Percentiles rank a stretch among this genome's conserved stretches.
These are phyloP conservation scores for Graphilbum fragrans DNA, from an alignment of 2,329 filamentous ascomycete species.

Conservation along the genomic window DNA sequence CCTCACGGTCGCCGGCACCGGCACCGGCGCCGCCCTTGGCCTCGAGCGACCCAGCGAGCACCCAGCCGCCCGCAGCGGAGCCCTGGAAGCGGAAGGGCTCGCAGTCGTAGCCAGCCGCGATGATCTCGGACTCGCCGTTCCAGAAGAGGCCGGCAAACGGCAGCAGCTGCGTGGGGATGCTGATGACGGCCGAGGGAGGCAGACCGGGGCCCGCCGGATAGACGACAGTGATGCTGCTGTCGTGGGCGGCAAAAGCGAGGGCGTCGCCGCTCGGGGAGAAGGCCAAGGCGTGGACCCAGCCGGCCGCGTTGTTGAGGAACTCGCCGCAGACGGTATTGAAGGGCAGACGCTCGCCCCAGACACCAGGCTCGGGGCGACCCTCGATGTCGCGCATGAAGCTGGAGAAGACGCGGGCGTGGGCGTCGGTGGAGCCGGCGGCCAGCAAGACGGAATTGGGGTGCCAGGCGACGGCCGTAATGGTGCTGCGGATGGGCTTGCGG, in stretches of 20 bases:
- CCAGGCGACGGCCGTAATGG: slow-evolving; percentile 90
- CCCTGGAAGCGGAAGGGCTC: slow-evolving; percentile 87
- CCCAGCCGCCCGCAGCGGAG: slow-evolving; percentile 61
- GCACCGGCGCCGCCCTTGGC: slow-evolving; percentile 51
- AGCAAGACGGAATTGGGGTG: slow-evolving; percentile 95
- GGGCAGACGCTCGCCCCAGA: slow-evolving; percentile 89
- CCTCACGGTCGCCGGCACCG: slow-evolving; percentile 59
- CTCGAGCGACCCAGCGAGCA: slow-evolving; percentile 71
- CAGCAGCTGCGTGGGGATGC: slow-evolving; percentile 76
- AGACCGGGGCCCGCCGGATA: slow-evolving; percentile 89
- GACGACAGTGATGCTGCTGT: slow-evolving; percentile 92
- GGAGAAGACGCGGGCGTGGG: slow-evolving; percentile 88
- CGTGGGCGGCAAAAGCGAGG: slow-evolving; percentile 89
- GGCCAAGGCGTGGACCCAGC: slow-evolving; percentile 87
- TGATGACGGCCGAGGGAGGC: slow-evolving; percentile 80
- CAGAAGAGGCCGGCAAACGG: slow-evolving; percentile 90
- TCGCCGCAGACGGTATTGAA: slow-evolving; percentile 99
- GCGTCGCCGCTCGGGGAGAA: slow-evolving; percentile 89
- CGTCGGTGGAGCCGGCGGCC: slow-evolving; percentile 92
- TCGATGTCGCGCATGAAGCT: slow-evolving; percentile 95
- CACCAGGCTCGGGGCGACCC: slow-evolving; percentile 68
- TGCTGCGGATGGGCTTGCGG: slow-evolving; percentile 97
- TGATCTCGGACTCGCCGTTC: slow-evolving; percentile 84
- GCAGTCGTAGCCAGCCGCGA: slow-evolving; percentile 83
- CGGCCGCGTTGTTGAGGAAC: slow-evolving; percentile 88